phyloP scores from a whole-genome alignment of 2,329 filamentous ascomycete species.

The Elsinoe necatrix region DNA sequence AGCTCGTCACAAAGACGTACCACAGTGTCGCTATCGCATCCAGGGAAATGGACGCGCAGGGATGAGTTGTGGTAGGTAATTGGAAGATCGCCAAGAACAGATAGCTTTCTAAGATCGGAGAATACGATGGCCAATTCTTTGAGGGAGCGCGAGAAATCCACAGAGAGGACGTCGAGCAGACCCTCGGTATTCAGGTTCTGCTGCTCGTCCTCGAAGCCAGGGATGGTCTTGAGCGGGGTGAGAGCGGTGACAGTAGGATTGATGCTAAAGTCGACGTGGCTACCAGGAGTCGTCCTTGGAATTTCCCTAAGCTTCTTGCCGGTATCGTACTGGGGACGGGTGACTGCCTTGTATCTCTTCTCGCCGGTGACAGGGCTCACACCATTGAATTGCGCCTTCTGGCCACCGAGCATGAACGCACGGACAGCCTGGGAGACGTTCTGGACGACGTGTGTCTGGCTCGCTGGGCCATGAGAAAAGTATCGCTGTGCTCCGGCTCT shows the following conservation, averaged over 20 bases:
- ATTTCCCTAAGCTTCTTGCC: slow-evolving; percentile 56
- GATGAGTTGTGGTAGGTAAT: slow-evolving; percentile 62
- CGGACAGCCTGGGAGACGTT: slow-evolving; percentile 92
- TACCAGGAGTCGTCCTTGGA: slow-evolving; percentile 56
- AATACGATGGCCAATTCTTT: slow-evolving; percentile 74
- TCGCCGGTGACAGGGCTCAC: slow-evolving; percentile 59
- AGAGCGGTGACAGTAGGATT: slow-evolving; percentile 86
- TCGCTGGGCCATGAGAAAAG: slow-evolving; percentile 80
- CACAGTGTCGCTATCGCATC: slow-evolving; percentile 75
- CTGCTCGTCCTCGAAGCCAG: slow-evolving; percentile 37
- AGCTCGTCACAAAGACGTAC: slow-evolving; percentile 79
- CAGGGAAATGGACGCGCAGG: slow-evolving; percentile 79
- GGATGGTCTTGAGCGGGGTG: slow-evolving; percentile 57
- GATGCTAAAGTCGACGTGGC: slow-evolving; percentile 80
- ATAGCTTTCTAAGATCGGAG: slow-evolving; percentile 70
- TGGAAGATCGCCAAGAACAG: slow-evolving; percentile 72
- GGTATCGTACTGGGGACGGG: slow-evolving; percentile 63
- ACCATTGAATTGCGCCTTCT: slow-evolving; percentile 82
- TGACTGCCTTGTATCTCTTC: slow-evolving; percentile 71
- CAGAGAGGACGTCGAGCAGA: slow-evolving; percentile 73
- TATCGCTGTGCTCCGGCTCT: slow-evolving; percentile 66
- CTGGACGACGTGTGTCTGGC: slow-evolving; percentile 81
- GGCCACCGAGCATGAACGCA: slow-evolving; percentile 83
- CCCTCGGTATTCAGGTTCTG: slow-evolving; percentile 69
- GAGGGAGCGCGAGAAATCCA: slow-evolving; percentile 78